Evolutionary conservation across 2,329 filamentous ascomycete species (phyloP), one percentile per base, ranked within the genome.

Genomic region (Aschersonia sp.): DNA sequence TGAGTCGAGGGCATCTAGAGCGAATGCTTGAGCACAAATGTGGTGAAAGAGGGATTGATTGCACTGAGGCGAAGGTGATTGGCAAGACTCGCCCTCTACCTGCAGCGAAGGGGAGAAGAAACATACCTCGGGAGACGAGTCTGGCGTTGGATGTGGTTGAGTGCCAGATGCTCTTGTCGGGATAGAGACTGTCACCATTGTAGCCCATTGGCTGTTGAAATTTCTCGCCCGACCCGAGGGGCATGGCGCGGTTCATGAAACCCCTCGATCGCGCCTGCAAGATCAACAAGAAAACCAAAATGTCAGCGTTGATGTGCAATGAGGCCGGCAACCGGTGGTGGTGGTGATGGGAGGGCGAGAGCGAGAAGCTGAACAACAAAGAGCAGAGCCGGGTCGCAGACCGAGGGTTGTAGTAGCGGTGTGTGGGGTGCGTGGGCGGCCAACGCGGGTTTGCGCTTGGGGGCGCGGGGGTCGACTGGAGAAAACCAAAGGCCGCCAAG

Each of bases 81-180:
- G 20, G 20, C 20, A 20, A 20, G 20, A 20, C 20, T 20, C 20
- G 20, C 20, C 20, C 20, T 20, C 20, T 20, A 20, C 20, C 20
- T 20, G 35, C 7, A 38, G 4, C 35, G 40, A n/a, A 42, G 10
- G 40, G 40, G 9, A 6, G 20, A 5, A 10, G 40, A 42, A 2
- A 55, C 69, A 51, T 60, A 80, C 75, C 75, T 68, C 69, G 68
- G 45, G 71, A 62, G 45, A 63, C 65, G 40, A 65, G 52, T 72
- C 74, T 56, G 63, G 68, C 51, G 65, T 66, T 59, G 63, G 63
- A 56, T 44, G 57, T 51, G 45, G 57, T 66, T 51, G 72, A 65
- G 12, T 69, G 69, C 61, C 63, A 65, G 50, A 66, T 65, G 51
- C 56, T 61, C 40, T 54, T 56, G 48, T 58, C 60, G 5, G 61